phyloP scores from a whole-genome alignment of 2,329 filamentous ascomycete genomes.

The Xylariaceae sp. region DNA sequence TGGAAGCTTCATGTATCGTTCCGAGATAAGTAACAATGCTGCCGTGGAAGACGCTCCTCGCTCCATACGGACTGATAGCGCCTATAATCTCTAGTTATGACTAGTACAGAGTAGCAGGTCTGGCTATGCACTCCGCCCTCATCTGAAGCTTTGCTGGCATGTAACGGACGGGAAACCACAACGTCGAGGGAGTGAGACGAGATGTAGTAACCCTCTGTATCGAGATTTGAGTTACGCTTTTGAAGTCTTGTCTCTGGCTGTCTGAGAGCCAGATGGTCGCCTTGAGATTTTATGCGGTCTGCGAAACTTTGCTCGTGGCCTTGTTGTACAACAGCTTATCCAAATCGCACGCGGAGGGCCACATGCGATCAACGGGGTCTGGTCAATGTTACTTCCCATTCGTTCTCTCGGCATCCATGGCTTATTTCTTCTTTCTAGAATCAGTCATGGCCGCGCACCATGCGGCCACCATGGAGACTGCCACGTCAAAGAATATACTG shows the following conservation, averaged over 20 bases:
- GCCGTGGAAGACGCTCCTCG: neutral
- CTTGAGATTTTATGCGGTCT: slow-evolving; percentile 21
- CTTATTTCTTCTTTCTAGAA: slow-evolving; percentile 35
- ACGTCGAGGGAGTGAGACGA: slow-evolving; percentile 16
- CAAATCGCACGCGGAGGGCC: slow-evolving; percentile 33
- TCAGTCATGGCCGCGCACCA: slow-evolving; percentile 35
- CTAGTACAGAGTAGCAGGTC: slow-evolving; percentile 13
- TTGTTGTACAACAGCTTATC: slow-evolving; percentile 37
- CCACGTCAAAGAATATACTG: slow-evolving; percentile 41
- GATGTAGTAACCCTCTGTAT: slow-evolving; percentile 19
- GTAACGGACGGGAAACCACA: slow-evolving; percentile 17
- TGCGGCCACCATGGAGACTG: slow-evolving; percentile 39
- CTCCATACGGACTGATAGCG: slow-evolving; percentile 1
- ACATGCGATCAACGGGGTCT: slow-evolving; percentile 33
- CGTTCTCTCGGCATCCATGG: slow-evolving; percentile 34
- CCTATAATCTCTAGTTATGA: too few species aligned
- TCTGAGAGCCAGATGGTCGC: slow-evolving; percentile 10
- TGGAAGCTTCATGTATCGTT: neutral
- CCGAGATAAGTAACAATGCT: slow-evolving; percentile 10
- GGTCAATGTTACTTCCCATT: slow-evolving; percentile 34
- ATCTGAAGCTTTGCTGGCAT: slow-evolving; percentile 24
- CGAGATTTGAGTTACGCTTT: slow-evolving; percentile 24
- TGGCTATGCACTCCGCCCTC: slow-evolving; percentile 23
- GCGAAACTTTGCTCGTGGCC: slow-evolving; percentile 27
- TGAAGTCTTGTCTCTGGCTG: slow-evolving; percentile 9